Percentiles rank a stretch among this genome's conserved stretches.
phyloP scores from a whole-genome alignment of 2,329 filamentous ascomycete species.

The Septoria linicola region DNA sequence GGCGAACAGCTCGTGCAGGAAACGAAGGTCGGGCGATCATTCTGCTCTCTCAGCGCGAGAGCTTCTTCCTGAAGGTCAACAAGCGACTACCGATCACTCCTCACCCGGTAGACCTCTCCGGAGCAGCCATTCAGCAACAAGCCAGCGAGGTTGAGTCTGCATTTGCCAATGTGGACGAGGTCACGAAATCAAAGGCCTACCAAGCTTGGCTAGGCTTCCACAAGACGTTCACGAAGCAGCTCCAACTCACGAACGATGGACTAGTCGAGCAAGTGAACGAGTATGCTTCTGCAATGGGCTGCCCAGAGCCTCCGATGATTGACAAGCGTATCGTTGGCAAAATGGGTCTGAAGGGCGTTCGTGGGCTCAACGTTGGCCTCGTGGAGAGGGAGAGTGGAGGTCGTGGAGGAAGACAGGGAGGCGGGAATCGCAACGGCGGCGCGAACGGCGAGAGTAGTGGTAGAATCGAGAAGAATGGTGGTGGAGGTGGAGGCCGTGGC shows the following conservation, averaged over 20 bases:
- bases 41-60: slow-evolving; percentile 53
- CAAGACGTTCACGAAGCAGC: slow-evolving; percentile 47
- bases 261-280: slow-evolving; percentile 47
- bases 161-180: slow-evolving; percentile 42
- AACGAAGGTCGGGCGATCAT: slow-evolving; percentile 61
- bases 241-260: slow-evolving; percentile 41
- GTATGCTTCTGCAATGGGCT: slow-evolving; percentile 46
- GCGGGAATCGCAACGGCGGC: slow-evolving; percentile 4
- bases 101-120: slow-evolving; percentile 47
- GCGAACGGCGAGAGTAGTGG: slow-evolving; percentile 8
- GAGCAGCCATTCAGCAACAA: slow-evolving; percentile 30
- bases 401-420: slow-evolving; percentile 8
- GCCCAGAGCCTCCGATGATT: slow-evolving; percentile 47
- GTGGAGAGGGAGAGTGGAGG: slow-evolving; percentile 4
- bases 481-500: background rate
- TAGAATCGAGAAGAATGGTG: slow-evolving; percentile 4
- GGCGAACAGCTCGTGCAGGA: slow-evolving; percentile 85
- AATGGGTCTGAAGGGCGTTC: slow-evolving; percentile 50
- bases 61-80: slow-evolving; percentile 53
- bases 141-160: slow-evolving; percentile 31
- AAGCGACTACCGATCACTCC: slow-evolving; percentile 52
- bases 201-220: slow-evolving; percentile 51
- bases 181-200: slow-evolving; percentile 46
- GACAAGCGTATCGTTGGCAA: slow-evolving; percentile 48
- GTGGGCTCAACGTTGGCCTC: slow-evolving; percentile 41